Evolutionary conservation across 805 yeast genomes (phyloP), one percentile per base, ranked within the genome.

Genomic region (Yarrowia sp.): DNA sequence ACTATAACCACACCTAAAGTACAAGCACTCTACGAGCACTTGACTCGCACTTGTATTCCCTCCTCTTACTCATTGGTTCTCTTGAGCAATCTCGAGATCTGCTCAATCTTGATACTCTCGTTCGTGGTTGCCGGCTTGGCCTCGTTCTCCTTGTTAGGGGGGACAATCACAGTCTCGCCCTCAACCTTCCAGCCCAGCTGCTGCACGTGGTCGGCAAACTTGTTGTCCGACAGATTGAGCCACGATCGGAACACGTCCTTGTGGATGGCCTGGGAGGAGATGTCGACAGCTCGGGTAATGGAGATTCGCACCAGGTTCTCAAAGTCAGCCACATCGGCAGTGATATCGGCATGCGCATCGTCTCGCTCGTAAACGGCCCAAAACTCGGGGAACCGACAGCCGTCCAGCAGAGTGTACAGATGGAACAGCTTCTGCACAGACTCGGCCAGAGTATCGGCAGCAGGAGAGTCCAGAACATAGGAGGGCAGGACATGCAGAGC

Each of bases 401-500:
- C 70, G 67, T 75, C 79, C 22, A 78, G 72, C 14, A 75, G 70
- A 16, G 67, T 55, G 74, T 76, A 75, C 52, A 77, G 73, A 16
- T 74, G 70, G 49, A 74, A 72, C 56, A 78, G 73, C 70, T 72
- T 73, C 70, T 75, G 76, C 12, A 72, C 74, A 16, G 72, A 70
- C 40, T 71, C 72, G 10, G 75, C 70, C 53, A 77, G 65, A 19
- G 73, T 48, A n/a, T 76, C 77, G 46, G 67, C 67, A 0, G 72
- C 73, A 2, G 72, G 68, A 14, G 67, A 69, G 41, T 74, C 75
- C 63, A 71, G 70, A 8, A 79, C 79, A 45, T 78, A 76, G 12
- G 83, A 75, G 22, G 86, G 85, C 58, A 83, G 76, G 38, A 83
- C 75, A 70, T 83, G 85, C 58, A 83, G 75, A 67, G 80, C 81